Conservation (phyloP, 1,139 yeast genomes). For the Suhomyces taliae region DNA sequence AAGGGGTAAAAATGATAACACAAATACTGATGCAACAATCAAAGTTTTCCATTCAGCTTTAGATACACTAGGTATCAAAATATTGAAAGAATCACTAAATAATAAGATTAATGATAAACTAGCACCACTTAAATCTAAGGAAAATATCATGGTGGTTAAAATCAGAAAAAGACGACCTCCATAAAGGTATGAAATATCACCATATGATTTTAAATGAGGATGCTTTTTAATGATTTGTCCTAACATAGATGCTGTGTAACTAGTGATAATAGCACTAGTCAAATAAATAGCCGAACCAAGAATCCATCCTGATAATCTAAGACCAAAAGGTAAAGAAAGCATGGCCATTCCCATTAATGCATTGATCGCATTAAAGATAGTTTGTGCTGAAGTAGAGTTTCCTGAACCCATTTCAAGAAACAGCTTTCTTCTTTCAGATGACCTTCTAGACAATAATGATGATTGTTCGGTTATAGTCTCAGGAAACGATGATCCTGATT, state of each 20-base stretch:
- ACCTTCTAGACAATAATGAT: conserved; percentile 7
- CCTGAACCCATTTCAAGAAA: conserved; percentile 18
- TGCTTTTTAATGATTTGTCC: conserved; percentile 33
- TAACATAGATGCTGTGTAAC: conserved; percentile 61
- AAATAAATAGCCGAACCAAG: conserved; percentile 57
- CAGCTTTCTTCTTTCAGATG: conserved; percentile 1
- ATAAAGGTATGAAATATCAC: conserved; percentile 46
- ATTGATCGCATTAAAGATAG: conserved; percentile 83
- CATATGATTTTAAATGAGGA: conserved; percentile 37
- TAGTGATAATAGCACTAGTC: conserved; percentile 61
- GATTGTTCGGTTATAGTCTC: neutral
- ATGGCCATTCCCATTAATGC: conserved; percentile 85
- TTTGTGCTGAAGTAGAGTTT: conserved; percentile 72
- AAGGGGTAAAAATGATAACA: conserved; percentile 73
- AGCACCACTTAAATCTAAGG: conserved; percentile 77
- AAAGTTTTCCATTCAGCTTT: conserved; percentile 49
- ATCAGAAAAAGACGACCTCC: conserved; percentile 51
- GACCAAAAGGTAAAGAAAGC: conserved; percentile 78
- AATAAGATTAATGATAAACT: conserved; percentile 73
- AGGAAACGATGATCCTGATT: neutral
- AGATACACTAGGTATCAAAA: conserved; percentile 57
- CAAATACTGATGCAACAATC: conserved; percentile 49
- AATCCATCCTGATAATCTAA: conserved; percentile 79
- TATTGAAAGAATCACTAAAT: conserved; percentile 80
- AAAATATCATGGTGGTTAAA: conserved; percentile 67